Evolutionary conservation across 2,329 filamentous ascomycete species (phyloP), one percentile per base, ranked within the genome.

Genomic region (Xylariaceae sp.): DNA sequence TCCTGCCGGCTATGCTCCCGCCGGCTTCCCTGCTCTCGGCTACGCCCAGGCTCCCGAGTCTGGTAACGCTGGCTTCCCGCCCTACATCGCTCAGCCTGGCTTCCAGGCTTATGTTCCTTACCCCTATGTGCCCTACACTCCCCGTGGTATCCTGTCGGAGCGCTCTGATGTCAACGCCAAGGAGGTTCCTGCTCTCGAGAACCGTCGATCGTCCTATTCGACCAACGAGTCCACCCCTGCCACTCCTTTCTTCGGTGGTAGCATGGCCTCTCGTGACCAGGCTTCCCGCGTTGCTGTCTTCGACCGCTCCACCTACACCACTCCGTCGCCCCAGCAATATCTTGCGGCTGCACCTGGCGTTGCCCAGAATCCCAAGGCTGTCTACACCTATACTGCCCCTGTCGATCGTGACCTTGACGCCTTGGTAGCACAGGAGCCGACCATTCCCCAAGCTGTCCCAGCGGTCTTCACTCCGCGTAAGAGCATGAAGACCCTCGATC

Each of bases 401-500:
- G 60, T 72, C 2, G 80, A 83, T 34, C 73, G 74, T 18, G 74
- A 76, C 39, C 69, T 91, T 47, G 84, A 90, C 51, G 81, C 81
- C 17, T 72, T 92, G 45, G 76, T 89, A 41, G 77, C 86, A 63
- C 83, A 89, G 66, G 86, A 91, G n/a, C 94, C 94, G 16, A 72
- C 84, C 0, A 88, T 99, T 56, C 94, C 94, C 17, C 81, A 83
- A 57, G 93, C 94, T 46, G 92, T 99, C 42, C 93, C 93, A 14
- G 93, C 94, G 6, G 86, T 91, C 59, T 92, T 89, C 66, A 91
- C 88, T 51, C 90, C 90, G 28, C 87, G 86, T 19, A 92, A 93
- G 51, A 89, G 88, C 64, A 84, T 89, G 75, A 89, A 96, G 79
- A 92, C 89, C 40, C 82, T 97, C 28, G 93, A 96, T 58, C 92